Base-by-base conservation (phyloP, 2,329 filamentous ascomycete species). In the Neoarthrinium moseri region DNA sequence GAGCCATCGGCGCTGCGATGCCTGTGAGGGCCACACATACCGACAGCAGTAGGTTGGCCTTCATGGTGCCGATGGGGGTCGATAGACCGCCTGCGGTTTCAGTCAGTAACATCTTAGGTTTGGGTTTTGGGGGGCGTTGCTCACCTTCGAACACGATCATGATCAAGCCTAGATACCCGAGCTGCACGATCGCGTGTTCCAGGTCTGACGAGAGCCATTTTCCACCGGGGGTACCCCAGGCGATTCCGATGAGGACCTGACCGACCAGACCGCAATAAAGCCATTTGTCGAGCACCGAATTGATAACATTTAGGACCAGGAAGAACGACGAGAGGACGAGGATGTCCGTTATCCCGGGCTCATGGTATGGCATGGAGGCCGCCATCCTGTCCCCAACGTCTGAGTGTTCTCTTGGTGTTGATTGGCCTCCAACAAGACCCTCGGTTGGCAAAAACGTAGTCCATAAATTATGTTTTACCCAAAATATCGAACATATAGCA, bases 121-220 rank as follows among this genome's bases (percentile, higher is more conserved):
- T 13, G 20, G 26, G 77, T 49, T 3, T 54, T 22, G 12, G 20
- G 15, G 8, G 17, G 17, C 6, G 5, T 17, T n/a, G 7, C 39
- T 17, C 39, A 35, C 82, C 84, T 70, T 90, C 83, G 59, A 81
- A 90, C 0, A 91, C 85, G 1, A 91, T 66, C 21, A 89, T 65
- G 6, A 91, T 75, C n/a, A 91, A 61, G 0, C 87, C 87, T 0
- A 91, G 64, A 57, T 91, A 91, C 1, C 87, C 87, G 2, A 91
- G 61, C 48, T 86, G 76, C 18, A 84, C 75, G 22, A 87, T 70
- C 0, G 72, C 70, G 15, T 74, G 57, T 62, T 91, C 74, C 2
- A 71, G 63, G 4, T 74, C 67, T 0, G 46, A 17, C 1, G 71
- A 68, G 0, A 91, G 72, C 75, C 78, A 83, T 59, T 78, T 72